Base-by-base conservation (phyloP, 2,329 filamentous ascomycete species). In the Pseudophaeomoniella oleicola region DNA sequence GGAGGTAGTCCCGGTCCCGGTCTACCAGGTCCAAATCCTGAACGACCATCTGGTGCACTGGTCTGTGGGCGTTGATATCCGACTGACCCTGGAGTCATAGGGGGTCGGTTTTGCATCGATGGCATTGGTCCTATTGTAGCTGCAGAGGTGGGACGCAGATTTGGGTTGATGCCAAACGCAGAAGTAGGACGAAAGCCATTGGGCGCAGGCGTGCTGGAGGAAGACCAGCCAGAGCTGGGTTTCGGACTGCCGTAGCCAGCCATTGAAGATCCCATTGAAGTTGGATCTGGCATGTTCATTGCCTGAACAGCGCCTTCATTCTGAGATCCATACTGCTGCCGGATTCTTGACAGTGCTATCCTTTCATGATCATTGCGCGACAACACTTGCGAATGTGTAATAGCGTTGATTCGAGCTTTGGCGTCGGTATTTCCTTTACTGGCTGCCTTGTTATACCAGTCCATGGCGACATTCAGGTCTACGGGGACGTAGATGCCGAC, bases 381-480 rank as follows among this genome's bases (percentile, higher is more conserved):
- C 33, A 96, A 66, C 3, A 82, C 82, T 57, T 84, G 84, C 38
- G 84, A 81, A 47, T 83, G 76, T 33, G 75, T 78, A 36, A 98
- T 77, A 35, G 83, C 86, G 34, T 94, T 83, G 39, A 98, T 75
- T 31, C 90, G 76, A 32, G 71, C 72, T 34, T 75, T 63, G 10
- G 90, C 90, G 58, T 98, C 90, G 48, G 82, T 81, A 58, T 96
- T 98, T 22, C 88, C 90, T 50, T 88, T 84, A 19, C 83, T 79
- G 18, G 86, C 81, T 5, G 90, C 88, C 50, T 85, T 78, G 46
- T 81, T 75, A 54, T 98, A 98, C 90, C 90, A 98, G 44, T 69
- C 75, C 43, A 81, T 70, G 1, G 90, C 88, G 54, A 90, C 82
- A 35, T 75, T 71, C 30, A 94, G 61, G 53, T 88, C 83, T 45